Conservation (phyloP, 495 filamentous ascomycete species). For the Penicillium taxi region DNA sequence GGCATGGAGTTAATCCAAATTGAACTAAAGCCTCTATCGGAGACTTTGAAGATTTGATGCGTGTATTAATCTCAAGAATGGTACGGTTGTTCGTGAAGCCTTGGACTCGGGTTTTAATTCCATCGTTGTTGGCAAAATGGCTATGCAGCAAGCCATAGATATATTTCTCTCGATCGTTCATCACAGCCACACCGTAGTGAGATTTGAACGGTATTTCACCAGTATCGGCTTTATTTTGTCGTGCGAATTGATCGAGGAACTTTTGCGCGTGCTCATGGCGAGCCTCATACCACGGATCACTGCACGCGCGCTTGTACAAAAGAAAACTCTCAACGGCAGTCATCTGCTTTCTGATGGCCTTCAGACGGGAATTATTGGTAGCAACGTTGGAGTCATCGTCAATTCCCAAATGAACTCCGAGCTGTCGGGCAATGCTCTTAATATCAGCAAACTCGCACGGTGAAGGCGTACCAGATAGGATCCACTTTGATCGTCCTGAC, state of each 20-base stretch:
- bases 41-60: too few relatives aligned
- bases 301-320: slow-evolving; percentile 33
- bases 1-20: too few relatives aligned
- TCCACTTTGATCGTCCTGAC: slow-evolving; percentile 51
- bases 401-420: slow-evolving; percentile 49
- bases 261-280: slow-evolving; percentile 42
- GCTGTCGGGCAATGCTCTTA: slow-evolving; percentile 46
- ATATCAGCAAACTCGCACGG: slow-evolving; percentile 51
- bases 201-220: slow-evolving; percentile 32
- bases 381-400: slow-evolving; percentile 37
- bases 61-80: too few relatives aligned
- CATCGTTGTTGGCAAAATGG: too few relatives aligned
- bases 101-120: too few relatives aligned
- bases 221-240: slow-evolving; percentile 44
- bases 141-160: slow-evolving; percentile 43
- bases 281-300: slow-evolving; percentile 44
- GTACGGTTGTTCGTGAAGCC: too few relatives aligned
- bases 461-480: slow-evolving; percentile 59
- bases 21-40: slow-evolving; percentile 41
- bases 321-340: slow-evolving; percentile 43
- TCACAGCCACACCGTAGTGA: slow-evolving; percentile 29
- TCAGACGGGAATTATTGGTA: slow-evolving; percentile 27
- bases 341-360: slow-evolving; percentile 13
- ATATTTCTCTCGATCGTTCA: slow-evolving; percentile 34
- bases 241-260: slow-evolving; percentile 47